Evolutionary conservation across 768 basidiomycete genomes (phyloP).

Genomic region (Pholiota molesta): DNA sequence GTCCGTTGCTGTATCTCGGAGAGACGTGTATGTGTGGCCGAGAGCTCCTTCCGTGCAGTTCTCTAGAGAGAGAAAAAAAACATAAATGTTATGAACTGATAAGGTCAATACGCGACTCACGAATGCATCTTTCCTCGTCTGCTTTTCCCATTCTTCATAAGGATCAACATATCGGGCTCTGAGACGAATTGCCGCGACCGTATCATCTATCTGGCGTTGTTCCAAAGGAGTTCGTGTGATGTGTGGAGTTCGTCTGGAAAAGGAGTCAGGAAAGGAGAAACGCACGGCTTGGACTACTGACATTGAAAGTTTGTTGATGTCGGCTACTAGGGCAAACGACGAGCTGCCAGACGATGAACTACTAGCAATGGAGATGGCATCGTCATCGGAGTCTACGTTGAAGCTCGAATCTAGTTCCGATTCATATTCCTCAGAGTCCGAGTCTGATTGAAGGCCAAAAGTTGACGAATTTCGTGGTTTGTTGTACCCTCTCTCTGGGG

Average conservation of each 20-base stretch:
- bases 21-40: constrained; percentile 33
- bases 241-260: constrained; percentile 28
- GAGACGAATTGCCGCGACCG: constrained; percentile 53
- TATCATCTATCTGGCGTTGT: constrained; percentile 48
- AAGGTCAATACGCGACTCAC: constrained; percentile 32
- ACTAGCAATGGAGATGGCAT: constrained; percentile 26
- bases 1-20: constrained; percentile 20
- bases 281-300: constrained; percentile 6
- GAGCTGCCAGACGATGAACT: constrained; percentile 23
- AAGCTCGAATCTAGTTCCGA: constrained; percentile 35
- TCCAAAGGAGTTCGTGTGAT: constrained; percentile 39
- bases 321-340: constrained; percentile 18
- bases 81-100: not conserved
- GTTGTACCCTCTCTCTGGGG: constrained; percentile 46
- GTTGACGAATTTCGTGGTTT: constrained; percentile 48
- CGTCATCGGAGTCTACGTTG: constrained; percentile 39
- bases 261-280: not conserved
- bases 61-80: constrained; percentile 30
- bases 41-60: constrained; percentile 47
- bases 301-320: constrained; percentile 24
- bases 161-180: constrained; percentile 55
- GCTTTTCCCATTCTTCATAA: constrained; percentile 60
- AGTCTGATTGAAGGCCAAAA: constrained; percentile 58
- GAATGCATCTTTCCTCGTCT: constrained; percentile 53
- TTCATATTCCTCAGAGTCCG: constrained; percentile 35